Base-by-base conservation (phyloP, 1,139 yeast species). In the Pichia sp. region DNA sequence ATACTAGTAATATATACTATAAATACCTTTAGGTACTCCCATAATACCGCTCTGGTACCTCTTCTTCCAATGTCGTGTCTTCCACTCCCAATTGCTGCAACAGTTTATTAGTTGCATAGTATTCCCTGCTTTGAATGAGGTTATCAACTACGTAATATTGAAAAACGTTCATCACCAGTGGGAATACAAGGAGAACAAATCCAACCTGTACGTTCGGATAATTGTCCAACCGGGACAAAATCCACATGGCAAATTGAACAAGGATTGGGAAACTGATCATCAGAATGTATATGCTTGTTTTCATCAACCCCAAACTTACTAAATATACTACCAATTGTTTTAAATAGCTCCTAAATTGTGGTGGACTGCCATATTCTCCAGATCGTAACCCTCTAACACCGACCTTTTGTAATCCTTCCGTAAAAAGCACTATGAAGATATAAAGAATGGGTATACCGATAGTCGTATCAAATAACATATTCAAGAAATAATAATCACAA, bases 401-500 rank as follows among this genome's bases (percentile, higher is more conserved):
- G 2, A 66, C 13, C 10, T n/a, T 57, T 31, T 57, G 61, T 48
- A 70, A 69, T 14, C 83, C 81, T 10, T 22, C 21, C 1, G 43
- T 35, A 8, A 45, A 6, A 1, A 18, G 4, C 9, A 18, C 11
- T 23, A 45, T 42, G 24, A 34, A 45, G 16, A 39, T 26, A n/a
- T 45, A 45, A 6, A 45, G 18, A 10, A 45, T 33, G 1, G 48
- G 48, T 33, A 45, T 94, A 0, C 98, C 98, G n/a, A 89, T 72
- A 0, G 98, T 91, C 34, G 97, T 89, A 60, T 91, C 98, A 57
- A 89, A 74, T 18, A 89, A 71, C 33, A 89, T 76, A 55, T 85
- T 91, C 42, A 91, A 68, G 55, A 91, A 89, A 64, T 91, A 91
- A 94, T 96, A 89, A 52, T 83, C 87, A 57, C 94, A 84, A 8